Base-by-base conservation (phyloP, 306 rosid species). In the Mimosa pudica region DNA sequence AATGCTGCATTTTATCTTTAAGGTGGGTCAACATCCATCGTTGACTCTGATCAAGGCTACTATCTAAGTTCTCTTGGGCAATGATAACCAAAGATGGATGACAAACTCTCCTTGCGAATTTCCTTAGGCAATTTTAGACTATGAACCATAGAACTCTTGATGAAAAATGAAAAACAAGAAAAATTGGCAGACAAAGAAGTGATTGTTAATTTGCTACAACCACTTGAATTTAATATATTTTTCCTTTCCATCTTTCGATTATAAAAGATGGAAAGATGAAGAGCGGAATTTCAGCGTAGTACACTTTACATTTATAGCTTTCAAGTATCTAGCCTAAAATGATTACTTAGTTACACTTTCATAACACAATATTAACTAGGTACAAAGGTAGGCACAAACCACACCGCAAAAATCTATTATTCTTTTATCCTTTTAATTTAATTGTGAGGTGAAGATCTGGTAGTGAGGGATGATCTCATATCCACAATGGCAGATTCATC, bases 391-490 rank as follows among this genome's bases (percentile, higher is more conserved):
- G 45, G 20, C 46, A 35, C 46, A 5, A 17, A 42, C 32, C 74
- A 66, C 47, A 60, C 62, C 14, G 17, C 33, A 13, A 64, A 0
- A 35, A 13, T 30, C 13, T 57, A 57, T 57, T 60, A 18, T 9
- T 9, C 45, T 47, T 32, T 76, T 70, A 69, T 42, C 51, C 55
- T 8, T 48, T 62, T 74, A 90, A 8, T 48, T 62, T 74, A 90
- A 70, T 87, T 89, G 79, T 86, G 95, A 76, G 58, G 48, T 67
- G 92, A 82, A 70, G 98, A 80, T 84, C 98, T 91, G 42, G 98
- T 95, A 45, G 98, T 91, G 85, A 95, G 98, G 46, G 98, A 95
- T 10, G 98, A 95, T 89, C 98, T 92, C 98, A 92, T 95, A 84
- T 92, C 98, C 42, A 95, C 98, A 71, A 95, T 95, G 71, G 98